Evolutionary conservation across 768 basidiomycete species (phyloP).

Genomic region (Collybiopsis confluens): DNA sequence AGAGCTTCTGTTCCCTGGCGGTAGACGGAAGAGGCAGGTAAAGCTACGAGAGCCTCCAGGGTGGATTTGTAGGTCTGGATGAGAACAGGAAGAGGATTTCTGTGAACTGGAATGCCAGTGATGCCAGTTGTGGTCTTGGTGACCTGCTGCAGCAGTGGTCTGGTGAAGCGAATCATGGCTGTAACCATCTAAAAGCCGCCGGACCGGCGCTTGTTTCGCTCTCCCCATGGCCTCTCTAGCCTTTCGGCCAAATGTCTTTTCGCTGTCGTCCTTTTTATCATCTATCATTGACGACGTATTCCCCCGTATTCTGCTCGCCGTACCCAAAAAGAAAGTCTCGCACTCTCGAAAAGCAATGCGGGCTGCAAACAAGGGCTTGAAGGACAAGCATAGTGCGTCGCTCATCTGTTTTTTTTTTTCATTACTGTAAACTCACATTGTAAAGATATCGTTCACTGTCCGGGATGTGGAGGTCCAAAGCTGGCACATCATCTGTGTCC

Average conservation of each 20-base stretch:
- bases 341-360: constrained; percentile 96
- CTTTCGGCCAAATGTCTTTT: constrained; percentile 20
- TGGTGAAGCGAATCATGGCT: constrained; percentile 73
- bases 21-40: constrained; percentile 85
- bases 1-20: constrained; percentile 85
- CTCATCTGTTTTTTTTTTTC: constrained; percentile 2
- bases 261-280: constrained; percentile 29
- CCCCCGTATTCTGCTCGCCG: constrained; percentile 85
- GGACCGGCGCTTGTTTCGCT: not conserved
- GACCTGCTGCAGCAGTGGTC: constrained; percentile 63
- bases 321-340: constrained; percentile 90
- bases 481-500: constrained; percentile 86
- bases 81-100: constrained; percentile 79
- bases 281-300: constrained; percentile 53
- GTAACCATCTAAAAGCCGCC: constrained; percentile 15
- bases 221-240: constrained; percentile 37
- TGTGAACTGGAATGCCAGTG: constrained; percentile 79
- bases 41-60: constrained; percentile 56
- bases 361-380: constrained; percentile 88
- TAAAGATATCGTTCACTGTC: constrained; percentile 85
- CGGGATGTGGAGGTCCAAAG: constrained; percentile 86
- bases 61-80: constrained; percentile 73
- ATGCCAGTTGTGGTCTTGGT: constrained; percentile 83
- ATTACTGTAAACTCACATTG: not conserved
- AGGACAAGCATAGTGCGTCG: constrained; percentile 83